phyloP scores from a whole-genome alignment of 306 rosid genomes.

The Lathyrus sativus region DNA sequence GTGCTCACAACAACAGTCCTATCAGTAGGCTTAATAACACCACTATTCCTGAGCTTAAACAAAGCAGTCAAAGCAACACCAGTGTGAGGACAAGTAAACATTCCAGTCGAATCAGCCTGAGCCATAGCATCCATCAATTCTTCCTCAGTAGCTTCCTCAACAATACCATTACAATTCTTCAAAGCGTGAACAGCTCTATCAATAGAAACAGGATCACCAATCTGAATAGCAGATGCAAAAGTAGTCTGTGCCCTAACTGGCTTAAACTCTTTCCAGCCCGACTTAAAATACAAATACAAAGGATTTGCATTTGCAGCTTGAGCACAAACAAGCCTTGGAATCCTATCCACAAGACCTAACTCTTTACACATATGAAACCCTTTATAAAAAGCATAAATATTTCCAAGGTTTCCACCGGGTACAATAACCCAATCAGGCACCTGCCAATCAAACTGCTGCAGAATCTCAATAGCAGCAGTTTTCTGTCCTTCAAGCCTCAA shows the following conservation, averaged over 20 bases:
- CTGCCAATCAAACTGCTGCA: conserved; percentile 88
- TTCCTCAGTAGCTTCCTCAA: conserved; percentile 92
- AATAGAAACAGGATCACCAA: conserved; percentile 87
- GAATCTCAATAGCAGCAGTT: conserved; percentile 81
- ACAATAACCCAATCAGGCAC: conserved; percentile 92
- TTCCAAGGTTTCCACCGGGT: conserved; percentile 80
- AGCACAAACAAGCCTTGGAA: conserved; percentile 92
- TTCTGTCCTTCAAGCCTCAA: conserved; percentile 83
- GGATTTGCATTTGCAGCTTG: conserved; percentile 91
- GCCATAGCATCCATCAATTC: conserved; percentile 88
- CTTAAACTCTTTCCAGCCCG: conserved; percentile 77
- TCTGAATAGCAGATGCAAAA: conserved; percentile 81
- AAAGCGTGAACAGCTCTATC: conserved; percentile 81
- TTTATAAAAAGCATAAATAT: conserved; percentile 84
- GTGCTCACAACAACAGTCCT: conserved; percentile 88
- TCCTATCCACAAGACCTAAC: conserved; percentile 73
- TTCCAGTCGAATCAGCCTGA: conserved; percentile 83
- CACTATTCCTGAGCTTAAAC: conserved; percentile 67
- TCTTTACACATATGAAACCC: conserved; percentile 83
- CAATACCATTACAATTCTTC: conserved; percentile 71
- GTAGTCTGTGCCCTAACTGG: conserved; percentile 61
- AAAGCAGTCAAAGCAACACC: conserved; percentile 88
- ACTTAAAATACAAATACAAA: conserved; percentile 60
- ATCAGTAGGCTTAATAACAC: conserved; percentile 67
- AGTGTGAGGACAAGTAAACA: conserved; percentile 92